phyloP scores from a whole-genome alignment of 2,329 filamentous ascomycete species.

The Scedosporium dehoogii region DNA sequence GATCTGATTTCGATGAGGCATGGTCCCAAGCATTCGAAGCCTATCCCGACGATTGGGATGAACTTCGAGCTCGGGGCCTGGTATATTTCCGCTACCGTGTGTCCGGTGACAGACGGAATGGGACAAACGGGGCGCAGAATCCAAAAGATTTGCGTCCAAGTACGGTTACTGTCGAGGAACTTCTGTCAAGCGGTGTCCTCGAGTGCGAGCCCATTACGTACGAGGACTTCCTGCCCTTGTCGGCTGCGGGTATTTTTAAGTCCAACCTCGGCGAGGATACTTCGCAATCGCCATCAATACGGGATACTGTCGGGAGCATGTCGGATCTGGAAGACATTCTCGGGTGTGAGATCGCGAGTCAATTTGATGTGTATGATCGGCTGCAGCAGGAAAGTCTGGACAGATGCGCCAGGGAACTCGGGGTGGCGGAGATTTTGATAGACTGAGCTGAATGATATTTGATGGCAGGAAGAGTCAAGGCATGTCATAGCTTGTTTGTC shows the following conservation, averaged over 20 bases:
- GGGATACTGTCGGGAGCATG: background rate
- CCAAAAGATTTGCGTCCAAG: background rate
- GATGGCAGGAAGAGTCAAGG: too few relatives aligned
- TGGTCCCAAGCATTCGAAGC: background rate
- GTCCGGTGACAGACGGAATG: background rate
- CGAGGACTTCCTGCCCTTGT: slow-evolving; percentile 44
- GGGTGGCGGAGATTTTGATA: background rate
- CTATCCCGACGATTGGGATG: background rate
- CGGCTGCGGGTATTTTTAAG: slow-evolving; percentile 40
- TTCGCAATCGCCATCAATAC: background rate
- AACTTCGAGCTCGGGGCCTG: background rate
- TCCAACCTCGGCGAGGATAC: slow-evolving; percentile 24
- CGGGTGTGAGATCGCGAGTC: slow-evolving; percentile 4
- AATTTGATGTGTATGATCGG: slow-evolving; percentile 10
- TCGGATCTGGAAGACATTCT: slow-evolving; percentile 11
- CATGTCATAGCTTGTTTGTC: too few relatives aligned
- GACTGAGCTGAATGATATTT: background rate
- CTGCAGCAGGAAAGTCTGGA: slow-evolving; percentile 6
- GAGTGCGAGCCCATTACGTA: slow-evolving; percentile 35
- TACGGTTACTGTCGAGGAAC: slow-evolving; percentile 14
- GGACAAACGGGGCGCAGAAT: too few relatives aligned
- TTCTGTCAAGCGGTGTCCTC: slow-evolving; percentile 23
- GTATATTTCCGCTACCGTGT: background rate
- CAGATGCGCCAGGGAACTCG: slow-evolving; percentile 1
- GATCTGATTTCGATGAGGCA: background rate